A percentile compares a stretch with the other conserved stretches of the same genome.
Conservation (phyloP, 371 early-diverging fungal species). For the Chytridium lagenaria region DNA sequence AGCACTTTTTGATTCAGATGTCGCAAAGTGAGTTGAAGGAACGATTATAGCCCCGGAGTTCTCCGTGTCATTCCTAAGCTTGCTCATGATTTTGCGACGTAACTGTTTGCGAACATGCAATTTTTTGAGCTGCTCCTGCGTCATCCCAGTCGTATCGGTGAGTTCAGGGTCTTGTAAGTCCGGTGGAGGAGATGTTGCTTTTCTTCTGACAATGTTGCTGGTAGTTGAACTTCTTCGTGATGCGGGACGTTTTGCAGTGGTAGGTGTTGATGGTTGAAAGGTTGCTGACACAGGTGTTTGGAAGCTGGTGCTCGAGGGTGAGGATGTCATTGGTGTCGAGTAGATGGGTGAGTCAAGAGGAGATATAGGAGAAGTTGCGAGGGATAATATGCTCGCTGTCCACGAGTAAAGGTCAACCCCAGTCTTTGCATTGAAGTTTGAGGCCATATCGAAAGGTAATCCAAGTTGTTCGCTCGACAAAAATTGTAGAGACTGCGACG, state of each 20-base stretch:
- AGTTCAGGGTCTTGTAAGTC: slow-evolving; percentile 17
- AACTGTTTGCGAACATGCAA: neutral
- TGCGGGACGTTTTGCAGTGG: neutral
- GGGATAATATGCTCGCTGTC: neutral
- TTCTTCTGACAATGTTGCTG: neutral
- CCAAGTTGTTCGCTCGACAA: neutral
- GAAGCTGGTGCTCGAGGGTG: neutral
- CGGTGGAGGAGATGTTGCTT: slow-evolving; percentile 8
- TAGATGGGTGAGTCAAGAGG: neutral
- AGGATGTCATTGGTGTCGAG: neutral
- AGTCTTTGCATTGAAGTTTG: neutral
- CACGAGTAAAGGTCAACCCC: neutral
- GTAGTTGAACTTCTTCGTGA: neutral
- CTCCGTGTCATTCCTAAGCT: no score
- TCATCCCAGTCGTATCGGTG: neutral
- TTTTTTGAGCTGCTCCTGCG: neutral
- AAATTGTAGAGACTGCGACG: neutral
- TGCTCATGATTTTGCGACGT: slow-evolving; percentile 8
- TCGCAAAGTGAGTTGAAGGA: no score
- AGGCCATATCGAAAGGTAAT: neutral
- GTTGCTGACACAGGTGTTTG: neutral
- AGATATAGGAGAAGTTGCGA: neutral
- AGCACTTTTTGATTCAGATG: no score
- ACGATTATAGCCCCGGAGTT: no score
- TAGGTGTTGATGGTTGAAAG: neutral